Conservation (phyloP, 768 basidiomycete genomes). For the Pleurotus tuber-regium region DNA sequence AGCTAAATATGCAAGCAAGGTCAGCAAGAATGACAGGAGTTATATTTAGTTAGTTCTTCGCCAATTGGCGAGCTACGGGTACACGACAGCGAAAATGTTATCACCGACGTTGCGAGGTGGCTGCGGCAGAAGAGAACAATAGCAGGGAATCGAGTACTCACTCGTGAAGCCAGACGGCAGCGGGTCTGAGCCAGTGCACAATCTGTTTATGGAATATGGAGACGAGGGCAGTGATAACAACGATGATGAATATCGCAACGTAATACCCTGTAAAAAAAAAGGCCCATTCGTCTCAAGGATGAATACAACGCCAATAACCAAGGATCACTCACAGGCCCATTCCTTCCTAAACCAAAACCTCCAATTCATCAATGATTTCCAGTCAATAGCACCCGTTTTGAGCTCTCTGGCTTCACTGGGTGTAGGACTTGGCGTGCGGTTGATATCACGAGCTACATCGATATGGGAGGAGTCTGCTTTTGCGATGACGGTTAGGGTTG, state of each 20-base stretch:
- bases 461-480: slow-evolving; percentile 15
- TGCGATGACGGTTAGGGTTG: slow-evolving; percentile 11
- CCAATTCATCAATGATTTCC: slow-evolving; percentile 38
- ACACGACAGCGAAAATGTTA: background rate
- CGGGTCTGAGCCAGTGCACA: slow-evolving; percentile 64
- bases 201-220: slow-evolving; percentile 70
- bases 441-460: slow-evolving; percentile 17
- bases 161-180: slow-evolving; percentile 63
- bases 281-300: background rate
- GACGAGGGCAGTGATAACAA: slow-evolving; percentile 51
- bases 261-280: slow-evolving; percentile 54
- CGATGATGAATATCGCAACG: slow-evolving; percentile 42
- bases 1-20: too few species aligned
- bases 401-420: slow-evolving; percentile 51
- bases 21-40: too few species aligned
- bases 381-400: slow-evolving; percentile 41
- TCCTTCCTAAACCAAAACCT: slow-evolving; percentile 55
- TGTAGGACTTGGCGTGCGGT: slow-evolving; percentile 61
- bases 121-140: background rate
- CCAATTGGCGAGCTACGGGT: background rate
- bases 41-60: background rate
- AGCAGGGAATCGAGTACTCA: slow-evolving; percentile 28
- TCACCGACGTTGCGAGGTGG: background rate
- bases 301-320: background rate
- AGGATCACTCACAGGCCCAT: slow-evolving; percentile 48